Conservation (phyloP, 768 basidiomycete genomes). For the Amanita thiersii region DNA sequence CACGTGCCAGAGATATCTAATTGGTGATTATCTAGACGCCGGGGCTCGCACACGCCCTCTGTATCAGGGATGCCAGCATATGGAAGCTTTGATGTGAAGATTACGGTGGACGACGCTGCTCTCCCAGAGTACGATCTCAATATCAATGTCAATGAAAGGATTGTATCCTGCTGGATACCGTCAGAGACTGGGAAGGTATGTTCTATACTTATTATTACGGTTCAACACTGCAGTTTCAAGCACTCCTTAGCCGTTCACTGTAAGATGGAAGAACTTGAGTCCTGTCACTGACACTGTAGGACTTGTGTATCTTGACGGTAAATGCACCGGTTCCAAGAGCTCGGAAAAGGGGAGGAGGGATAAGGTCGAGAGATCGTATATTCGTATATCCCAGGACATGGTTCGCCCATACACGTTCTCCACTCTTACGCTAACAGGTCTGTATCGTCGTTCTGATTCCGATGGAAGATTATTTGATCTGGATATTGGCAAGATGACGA, state of each 20-base stretch:
- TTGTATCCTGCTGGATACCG: constrained; percentile 10
- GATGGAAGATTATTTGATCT: not conserved
- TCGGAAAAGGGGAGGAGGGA: not conserved
- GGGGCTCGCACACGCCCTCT: too few relatives aligned
- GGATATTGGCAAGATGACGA: not conserved
- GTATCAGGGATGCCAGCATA: too few relatives aligned
- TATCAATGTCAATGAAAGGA: constrained; percentile 2
- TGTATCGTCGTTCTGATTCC: too few relatives aligned
- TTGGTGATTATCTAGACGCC: too few relatives aligned
- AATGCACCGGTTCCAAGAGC: not conserved
- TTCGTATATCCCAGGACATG: not conserved
- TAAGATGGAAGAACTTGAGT: not conserved
- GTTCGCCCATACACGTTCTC: not conserved
- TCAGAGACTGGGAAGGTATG: constrained; percentile 9
- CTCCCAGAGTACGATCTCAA: not conserved
- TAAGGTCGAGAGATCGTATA: not conserved
- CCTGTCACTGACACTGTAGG: not conserved
- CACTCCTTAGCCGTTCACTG: not conserved
- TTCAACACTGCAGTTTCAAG: too few relatives aligned
- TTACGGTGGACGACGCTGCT: not conserved
- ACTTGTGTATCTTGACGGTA: not conserved
- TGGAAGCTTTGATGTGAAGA: too few relatives aligned
- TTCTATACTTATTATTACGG: too few relatives aligned
- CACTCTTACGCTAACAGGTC: not conserved
- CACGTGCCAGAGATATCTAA: too few relatives aligned